Base-by-base conservation (phyloP, 768 basidiomycete species). In the Tephrocybe sp. region DNA sequence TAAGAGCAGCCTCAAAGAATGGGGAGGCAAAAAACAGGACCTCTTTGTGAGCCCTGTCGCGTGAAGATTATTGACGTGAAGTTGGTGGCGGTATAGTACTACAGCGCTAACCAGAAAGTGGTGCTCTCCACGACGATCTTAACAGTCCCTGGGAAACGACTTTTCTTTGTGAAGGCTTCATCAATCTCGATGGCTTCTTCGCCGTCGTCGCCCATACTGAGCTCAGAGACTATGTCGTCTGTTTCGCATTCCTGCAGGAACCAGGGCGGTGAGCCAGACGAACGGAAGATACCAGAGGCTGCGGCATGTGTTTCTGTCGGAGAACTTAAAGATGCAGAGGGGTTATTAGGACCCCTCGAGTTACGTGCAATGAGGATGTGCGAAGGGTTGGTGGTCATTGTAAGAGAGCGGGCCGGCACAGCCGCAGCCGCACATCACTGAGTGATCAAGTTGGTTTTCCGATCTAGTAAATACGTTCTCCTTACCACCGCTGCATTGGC, bases 11-110 rank as follows among this genome's bases (percentile, higher is more conserved):
- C 67, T 94, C 87, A 65, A 96, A 96, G 75, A 96, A 96, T 0
- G 93, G 91, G n/a, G 92, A 94, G 4, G 92, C 88, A 63, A 93
- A 96, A 68, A 86, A 88, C 5, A 96, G 72, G 24, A 96, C 82
- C 63, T 95, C 92, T 65, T 91, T 93, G 69, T 96, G 93, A 1
- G 88, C 87, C 90, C 90, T 92, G 61, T 41, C 48, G 12, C 44
- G 22, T 42, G n/a, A 22, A 49, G 25, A 39, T 53, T 37, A 41
- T 46, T 50, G 43, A 32, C 26, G 28, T 37, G 32, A 39, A 24
- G 34, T 30, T 26, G 22, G 27, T 8, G 18, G 27, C 35, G 27
- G 27, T 37, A 35, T 34, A 48, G 56, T 43, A 21, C 28, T 41
- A 54, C 35, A 24, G 42, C 21, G 71, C 87, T 60, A 63, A 92